Percentiles rank a stretch among this genome's conserved stretches.
phyloP scores from a whole-genome alignment of 2,329 filamentous ascomycete genomes.

The Setomelanomma holmii region DNA sequence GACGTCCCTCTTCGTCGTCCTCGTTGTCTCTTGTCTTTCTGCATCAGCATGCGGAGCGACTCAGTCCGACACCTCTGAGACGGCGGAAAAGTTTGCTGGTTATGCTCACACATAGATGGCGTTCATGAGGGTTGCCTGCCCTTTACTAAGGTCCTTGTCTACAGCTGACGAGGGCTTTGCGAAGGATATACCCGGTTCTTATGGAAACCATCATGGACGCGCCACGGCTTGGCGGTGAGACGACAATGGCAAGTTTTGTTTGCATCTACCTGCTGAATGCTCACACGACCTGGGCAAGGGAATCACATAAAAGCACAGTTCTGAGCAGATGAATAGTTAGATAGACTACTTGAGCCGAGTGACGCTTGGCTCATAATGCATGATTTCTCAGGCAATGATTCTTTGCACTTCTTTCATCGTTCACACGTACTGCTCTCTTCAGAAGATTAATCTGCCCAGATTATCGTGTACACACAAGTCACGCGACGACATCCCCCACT shows the following conservation, averaged over 20 bases:
- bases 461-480: too few relatives aligned
- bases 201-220: conserved; percentile 36
- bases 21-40: conserved; percentile 36
- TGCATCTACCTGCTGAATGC: conserved; percentile 36
- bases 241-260: conserved; percentile 31
- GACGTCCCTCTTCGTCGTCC: conserved; percentile 36
- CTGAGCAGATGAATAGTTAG: conserved; percentile 40
- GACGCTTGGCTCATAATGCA: conserved; percentile 35
- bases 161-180: conserved; percentile 29
- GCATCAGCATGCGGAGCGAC: conserved; percentile 25
- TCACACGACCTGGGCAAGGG: conserved; percentile 46
- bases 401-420: neutral
- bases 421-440: too few relatives aligned
- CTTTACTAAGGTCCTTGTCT: conserved; percentile 36
- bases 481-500: too few relatives aligned
- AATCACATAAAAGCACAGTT: conserved; percentile 48
- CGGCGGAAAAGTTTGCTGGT: conserved; percentile 44
- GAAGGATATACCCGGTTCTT: conserved; percentile 47
- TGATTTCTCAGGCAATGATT: conserved; percentile 16
- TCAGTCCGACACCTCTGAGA: conserved; percentile 34
- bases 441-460: too few relatives aligned
- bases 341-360: conserved; percentile 40
- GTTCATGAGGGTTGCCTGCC: conserved; percentile 43
- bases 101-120: conserved; percentile 49
- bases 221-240: conserved; percentile 35